These are phyloP conservation scores for Leptodontidium sp. DNA, from an alignment of 2,329 filamentous ascomycete genomes.

Conservation along the genomic window DNA sequence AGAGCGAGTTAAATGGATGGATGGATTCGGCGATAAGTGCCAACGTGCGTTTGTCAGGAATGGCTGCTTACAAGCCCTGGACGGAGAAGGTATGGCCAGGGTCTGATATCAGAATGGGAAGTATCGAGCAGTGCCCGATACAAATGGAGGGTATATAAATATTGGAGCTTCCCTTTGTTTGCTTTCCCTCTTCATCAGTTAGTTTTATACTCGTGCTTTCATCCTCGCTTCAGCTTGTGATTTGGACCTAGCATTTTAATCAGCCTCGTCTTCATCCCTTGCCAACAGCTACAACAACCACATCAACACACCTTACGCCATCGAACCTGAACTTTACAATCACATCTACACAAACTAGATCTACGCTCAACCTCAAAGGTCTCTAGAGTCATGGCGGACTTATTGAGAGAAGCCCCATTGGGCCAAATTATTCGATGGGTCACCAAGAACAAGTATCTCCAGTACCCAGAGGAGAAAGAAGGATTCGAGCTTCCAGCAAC, in stretches of 20 bases:
- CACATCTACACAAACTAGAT: neutral
- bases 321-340: neutral
- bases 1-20: conserved; percentile 9
- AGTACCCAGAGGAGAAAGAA: conserved; percentile 66
- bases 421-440: conserved; percentile 65
- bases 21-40: conserved; percentile 25
- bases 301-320: neutral
- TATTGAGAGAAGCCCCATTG: conserved; percentile 64
- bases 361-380: neutral
- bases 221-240: neutral
- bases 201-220: neutral
- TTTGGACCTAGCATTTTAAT: neutral
- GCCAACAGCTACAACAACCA: neutral
- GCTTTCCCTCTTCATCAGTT: neutral
- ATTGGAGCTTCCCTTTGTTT: neutral
- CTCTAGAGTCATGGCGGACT: conserved; percentile 34
- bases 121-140: neutral
- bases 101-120: neutral
- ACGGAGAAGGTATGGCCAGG: neutral
- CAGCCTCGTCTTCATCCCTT: neutral
- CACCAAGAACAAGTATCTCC: conserved; percentile 60
- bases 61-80: conserved; percentile 2
- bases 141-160: conserved; percentile 2
- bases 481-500: conserved; percentile 60
- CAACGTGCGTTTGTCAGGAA: conserved; percentile 31